A percentile compares a stretch with the other conserved stretches of the same genome.
Conservation (phyloP, 495 filamentous ascomycete species). For the Friedmanniomyces simplex region DNA sequence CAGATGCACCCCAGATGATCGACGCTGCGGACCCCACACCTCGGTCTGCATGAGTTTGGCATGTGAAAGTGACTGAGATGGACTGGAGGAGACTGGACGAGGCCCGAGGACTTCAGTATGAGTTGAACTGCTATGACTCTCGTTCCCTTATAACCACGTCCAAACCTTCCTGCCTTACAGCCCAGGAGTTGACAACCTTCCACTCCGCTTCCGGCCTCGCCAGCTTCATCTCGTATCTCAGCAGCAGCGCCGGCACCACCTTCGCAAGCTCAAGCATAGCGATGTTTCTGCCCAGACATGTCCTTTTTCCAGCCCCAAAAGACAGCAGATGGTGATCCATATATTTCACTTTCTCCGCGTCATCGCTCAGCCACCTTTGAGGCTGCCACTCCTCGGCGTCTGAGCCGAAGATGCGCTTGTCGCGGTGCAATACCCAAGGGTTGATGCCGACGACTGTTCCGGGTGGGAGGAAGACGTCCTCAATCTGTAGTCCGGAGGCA, state of each 20-base stretch:
- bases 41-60: neutral
- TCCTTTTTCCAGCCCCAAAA: conserved; percentile 25
- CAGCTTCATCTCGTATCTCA: conserved; percentile 18
- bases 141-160: conserved; percentile 1
- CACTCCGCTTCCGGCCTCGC: conserved; percentile 17
- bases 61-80: neutral
- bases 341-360: conserved; percentile 13
- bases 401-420: conserved; percentile 18
- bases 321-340: conserved; percentile 17
- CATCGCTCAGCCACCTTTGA: conserved; percentile 19
- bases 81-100: neutral
- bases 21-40: neutral
- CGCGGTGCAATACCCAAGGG: conserved; percentile 19
- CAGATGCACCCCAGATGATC: neutral
- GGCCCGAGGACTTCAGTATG: neutral
- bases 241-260: conserved; percentile 23
- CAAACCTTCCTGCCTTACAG: conserved; percentile 18
- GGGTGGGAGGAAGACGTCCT: conserved; percentile 3
- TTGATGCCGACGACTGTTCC: conserved; percentile 21
- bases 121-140: neutral
- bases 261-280: conserved; percentile 27
- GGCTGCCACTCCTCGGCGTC: conserved; percentile 21
- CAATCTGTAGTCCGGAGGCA: conserved; percentile 21
- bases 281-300: conserved; percentile 27
- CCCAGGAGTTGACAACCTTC: conserved; percentile 16